Conservation (phyloP, 768 basidiomycete species). For the Rhizopogon roseolus region DNA sequence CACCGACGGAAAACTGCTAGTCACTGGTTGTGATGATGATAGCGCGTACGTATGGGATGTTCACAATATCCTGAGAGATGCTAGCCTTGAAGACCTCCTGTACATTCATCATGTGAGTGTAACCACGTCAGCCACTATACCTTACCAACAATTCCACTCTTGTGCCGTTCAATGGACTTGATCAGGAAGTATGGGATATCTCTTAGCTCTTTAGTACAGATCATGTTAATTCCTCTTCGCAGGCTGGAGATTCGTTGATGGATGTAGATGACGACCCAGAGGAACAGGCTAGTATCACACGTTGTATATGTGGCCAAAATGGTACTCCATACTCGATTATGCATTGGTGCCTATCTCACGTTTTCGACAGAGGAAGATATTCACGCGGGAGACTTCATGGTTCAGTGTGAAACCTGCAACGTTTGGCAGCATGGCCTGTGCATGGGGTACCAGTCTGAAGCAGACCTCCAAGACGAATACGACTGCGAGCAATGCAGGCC, state of each 20-base stretch:
- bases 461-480: conserved; percentile 75
- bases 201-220: no score
- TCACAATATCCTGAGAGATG: not conserved
- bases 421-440: conserved; percentile 98
- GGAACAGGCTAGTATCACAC: conserved; percentile 52
- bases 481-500: conserved; percentile 93
- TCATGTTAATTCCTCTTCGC: no score
- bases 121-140: not conserved
- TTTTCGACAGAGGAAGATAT: conserved; percentile 59
- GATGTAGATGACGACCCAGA: no score
- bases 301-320: conserved; percentile 81
- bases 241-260: no score
- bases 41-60: not conserved
- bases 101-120: not conserved
- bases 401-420: conserved; percentile 94
- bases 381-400: conserved; percentile 93
- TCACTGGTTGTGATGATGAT: not conserved
- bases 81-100: not conserved
- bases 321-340: conserved; percentile 40
- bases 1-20: not conserved
- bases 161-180: no score
- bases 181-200: no score
- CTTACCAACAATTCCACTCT: no score
- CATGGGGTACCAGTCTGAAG: conserved; percentile 85
- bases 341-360: conserved; percentile 16